Conservation (phyloP, 164 flowering plant genomes). For the Malania oleifera region DNA sequence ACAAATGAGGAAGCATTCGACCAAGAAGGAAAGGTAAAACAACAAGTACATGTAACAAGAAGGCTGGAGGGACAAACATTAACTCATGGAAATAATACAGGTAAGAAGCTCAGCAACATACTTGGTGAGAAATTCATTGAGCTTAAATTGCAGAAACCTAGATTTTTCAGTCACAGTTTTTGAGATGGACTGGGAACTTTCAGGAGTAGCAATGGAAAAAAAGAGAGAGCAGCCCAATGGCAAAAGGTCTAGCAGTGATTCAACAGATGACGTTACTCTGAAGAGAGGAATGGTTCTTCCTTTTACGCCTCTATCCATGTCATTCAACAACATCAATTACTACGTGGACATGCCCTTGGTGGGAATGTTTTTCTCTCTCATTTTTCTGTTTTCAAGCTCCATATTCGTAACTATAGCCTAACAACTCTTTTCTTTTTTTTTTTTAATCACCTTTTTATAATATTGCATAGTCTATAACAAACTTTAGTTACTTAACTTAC, state of each 20-base stretch:
- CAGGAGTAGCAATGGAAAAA: background rate
- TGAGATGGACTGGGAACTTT: too few species aligned
- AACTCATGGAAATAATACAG: background rate
- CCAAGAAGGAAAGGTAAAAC: constrained; percentile 3
- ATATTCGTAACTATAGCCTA: too few species aligned
- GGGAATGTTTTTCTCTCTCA: background rate
- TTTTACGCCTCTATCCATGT: background rate
- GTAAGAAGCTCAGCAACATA: background rate
- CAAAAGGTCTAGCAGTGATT: background rate
- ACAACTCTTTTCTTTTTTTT: too few species aligned
- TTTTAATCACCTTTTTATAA: too few species aligned
- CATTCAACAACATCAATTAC: constrained; percentile 2
- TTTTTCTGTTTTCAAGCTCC: background rate
- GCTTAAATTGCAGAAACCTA: background rate
- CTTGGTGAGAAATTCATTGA: background rate
- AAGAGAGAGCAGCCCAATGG: background rate
- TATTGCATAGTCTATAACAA: too few species aligned
- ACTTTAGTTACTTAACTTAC: too few species aligned
- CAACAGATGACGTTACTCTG: background rate
- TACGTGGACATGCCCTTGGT: constrained; percentile 3
- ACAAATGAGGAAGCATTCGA: background rate
- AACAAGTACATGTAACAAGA: too few species aligned
- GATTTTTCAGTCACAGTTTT: background rate
- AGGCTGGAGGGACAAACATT: too few species aligned
- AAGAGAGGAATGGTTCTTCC: constrained; percentile 4